These are phyloP conservation scores for Candida buenavistaensis DNA, from an alignment of 1,139 yeast genomes.

Conservation along the genomic window DNA sequence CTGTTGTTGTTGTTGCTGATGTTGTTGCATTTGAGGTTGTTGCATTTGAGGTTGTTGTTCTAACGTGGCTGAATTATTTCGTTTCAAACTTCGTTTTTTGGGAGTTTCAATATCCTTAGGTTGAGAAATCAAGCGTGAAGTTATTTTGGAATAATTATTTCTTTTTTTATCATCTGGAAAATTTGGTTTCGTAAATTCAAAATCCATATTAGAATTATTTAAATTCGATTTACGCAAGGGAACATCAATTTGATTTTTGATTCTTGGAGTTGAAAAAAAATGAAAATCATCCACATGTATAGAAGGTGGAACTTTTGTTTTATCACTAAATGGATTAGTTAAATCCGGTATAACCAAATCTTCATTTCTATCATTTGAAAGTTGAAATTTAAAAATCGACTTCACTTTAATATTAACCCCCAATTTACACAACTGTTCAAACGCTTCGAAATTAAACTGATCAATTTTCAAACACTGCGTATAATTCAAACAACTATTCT, in stretches of 20 bases:
- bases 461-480: conserved; percentile 68
- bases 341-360: conserved; percentile 12
- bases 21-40: conserved; percentile 11
- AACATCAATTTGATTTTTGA: conserved; percentile 47
- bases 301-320: conserved; percentile 12
- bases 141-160: conserved; percentile 45
- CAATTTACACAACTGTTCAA: conserved; percentile 69
- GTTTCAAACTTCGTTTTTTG: conserved; percentile 21
- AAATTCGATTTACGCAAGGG: conserved; percentile 48
- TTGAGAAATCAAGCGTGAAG: conserved; percentile 54
- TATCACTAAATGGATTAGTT: conserved; percentile 27
- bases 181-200: conserved; percentile 38
- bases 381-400: conserved; percentile 52
- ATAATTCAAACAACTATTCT: conserved; percentile 66
- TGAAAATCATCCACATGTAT: conserved; percentile 25
- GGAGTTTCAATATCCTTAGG: conserved; percentile 25
- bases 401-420: conserved; percentile 69
- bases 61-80: conserved; percentile 26
- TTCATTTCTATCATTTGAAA: conserved; percentile 1
- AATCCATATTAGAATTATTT: conserved; percentile 20
- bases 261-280: conserved; percentile 49
- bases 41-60: no score
- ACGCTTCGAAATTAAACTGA: conserved; percentile 86
- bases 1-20: neutral
- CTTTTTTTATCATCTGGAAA: conserved; percentile 24